These are phyloP conservation scores for Podaxis sp. DNA, from an alignment of 768 basidiomycete species.

Conservation along the genomic window DNA sequence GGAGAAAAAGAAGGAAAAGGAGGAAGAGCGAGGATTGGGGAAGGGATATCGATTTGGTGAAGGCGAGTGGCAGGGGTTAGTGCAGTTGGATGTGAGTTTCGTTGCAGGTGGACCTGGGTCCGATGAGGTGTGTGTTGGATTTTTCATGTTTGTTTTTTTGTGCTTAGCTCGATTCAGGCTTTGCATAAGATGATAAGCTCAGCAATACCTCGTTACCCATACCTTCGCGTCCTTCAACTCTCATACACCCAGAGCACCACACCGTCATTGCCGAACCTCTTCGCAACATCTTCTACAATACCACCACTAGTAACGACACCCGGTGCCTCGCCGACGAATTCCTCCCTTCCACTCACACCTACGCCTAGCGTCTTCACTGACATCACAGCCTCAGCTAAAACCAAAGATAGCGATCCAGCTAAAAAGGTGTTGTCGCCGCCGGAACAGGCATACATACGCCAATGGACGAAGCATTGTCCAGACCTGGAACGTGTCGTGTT, in stretches of 20 bases:
- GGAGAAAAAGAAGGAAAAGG: neutral
- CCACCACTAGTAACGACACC: neutral
- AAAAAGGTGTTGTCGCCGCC: neutral
- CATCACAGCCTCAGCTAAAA: neutral
- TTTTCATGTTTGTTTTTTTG: neutral
- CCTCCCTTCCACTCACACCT: neutral
- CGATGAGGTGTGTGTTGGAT: slow-evolving; percentile 29
- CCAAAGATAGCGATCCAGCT: neutral
- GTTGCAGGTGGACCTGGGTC: slow-evolving; percentile 17
- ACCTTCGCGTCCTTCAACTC: slow-evolving; percentile 28
- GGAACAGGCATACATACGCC: slow-evolving; percentile 10
- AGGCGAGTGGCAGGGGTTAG: slow-evolving; percentile 18
- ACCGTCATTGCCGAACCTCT: neutral
- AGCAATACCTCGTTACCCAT: slow-evolving; percentile 34
- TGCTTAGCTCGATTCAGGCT: slow-evolving; percentile 18
- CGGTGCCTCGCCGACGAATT: neutral
- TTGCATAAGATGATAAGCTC: slow-evolving; percentile 36
- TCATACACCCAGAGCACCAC: neutral
- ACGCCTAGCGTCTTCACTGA: neutral
- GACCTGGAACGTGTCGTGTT: slow-evolving; percentile 5
- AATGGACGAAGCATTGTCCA: slow-evolving; percentile 13
- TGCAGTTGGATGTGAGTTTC: slow-evolving; percentile 28
- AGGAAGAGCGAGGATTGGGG: neutral
- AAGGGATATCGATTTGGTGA: slow-evolving; percentile 15
- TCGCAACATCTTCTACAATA: neutral